Evolutionary conservation across 2,329 filamentous ascomycete genomes (phyloP).

Genomic region (Epichloe glyceriae): DNA sequence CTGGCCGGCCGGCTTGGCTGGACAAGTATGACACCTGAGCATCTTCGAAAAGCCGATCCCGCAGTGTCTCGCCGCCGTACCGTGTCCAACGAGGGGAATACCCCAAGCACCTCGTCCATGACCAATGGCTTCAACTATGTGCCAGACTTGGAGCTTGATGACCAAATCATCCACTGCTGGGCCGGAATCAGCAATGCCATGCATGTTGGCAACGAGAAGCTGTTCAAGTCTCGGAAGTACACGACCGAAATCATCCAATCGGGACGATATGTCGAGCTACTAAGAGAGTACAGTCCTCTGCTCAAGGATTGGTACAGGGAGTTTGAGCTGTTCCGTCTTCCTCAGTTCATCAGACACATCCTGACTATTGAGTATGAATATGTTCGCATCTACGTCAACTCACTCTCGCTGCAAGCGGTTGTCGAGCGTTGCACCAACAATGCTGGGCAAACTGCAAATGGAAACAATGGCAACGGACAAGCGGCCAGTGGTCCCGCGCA

Average conservation of each 20-base stretch:
- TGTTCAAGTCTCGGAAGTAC: conserved; percentile 78
- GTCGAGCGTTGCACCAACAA: conserved; percentile 84
- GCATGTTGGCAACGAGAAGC: conserved; percentile 75
- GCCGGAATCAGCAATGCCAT: conserved; percentile 85
- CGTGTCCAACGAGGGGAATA: conserved; percentile 41
- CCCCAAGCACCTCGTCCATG: conserved; percentile 45
- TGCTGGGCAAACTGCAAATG: conserved; percentile 34
- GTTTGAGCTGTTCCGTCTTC: conserved; percentile 64
- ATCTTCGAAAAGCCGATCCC: conserved; percentile 44
- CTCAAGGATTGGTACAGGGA: conserved; percentile 68
- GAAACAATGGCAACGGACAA: conserved; percentile 20
- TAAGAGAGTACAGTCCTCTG: conserved; percentile 70
- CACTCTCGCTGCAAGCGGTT: conserved; percentile 83
- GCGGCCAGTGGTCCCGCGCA: conserved; percentile 15
- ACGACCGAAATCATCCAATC: conserved; percentile 82
- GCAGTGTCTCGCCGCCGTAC: conserved; percentile 39
- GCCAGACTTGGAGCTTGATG: conserved; percentile 52
- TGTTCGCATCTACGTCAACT: conserved; percentile 88
- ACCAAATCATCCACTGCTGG: conserved; percentile 77
- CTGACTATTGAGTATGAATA: conserved; percentile 93
- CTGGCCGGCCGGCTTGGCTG: conserved; percentile 85
- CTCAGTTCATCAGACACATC: conserved; percentile 57
- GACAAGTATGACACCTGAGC: conserved; percentile 81
- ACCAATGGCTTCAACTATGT: conserved; percentile 53
- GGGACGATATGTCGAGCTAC: conserved; percentile 67